Base-by-base conservation (phyloP, 106 monocot species). In the Dioscorea dumetorum region DNA sequence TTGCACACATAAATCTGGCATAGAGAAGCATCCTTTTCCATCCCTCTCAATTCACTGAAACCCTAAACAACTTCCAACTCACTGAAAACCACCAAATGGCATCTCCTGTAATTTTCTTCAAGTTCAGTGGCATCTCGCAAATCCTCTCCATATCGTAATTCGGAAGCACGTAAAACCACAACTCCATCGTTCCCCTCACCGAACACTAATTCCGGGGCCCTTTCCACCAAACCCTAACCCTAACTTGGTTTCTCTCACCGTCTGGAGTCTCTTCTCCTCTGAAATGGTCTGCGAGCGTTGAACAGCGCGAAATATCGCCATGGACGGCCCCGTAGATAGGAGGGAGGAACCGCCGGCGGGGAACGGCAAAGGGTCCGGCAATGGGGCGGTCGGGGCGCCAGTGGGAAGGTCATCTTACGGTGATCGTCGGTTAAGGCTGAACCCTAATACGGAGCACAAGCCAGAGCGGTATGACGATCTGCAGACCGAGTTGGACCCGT, bases 401-500 rank as follows among this genome's bases (percentile, higher is more conserved):
- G 31, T 62, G 67, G 53, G 20, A 53, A 22, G 72, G 54, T 34
- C 76, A 33, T 33, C 73, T 52, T 91, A 78, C 59, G 84, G 77
- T n/a, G 95, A 97, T 31, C 76, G 91, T 75, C 72, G 88, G 69
- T 70, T 97, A 34, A 58, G 95, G 72, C 67, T 97, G 60, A 86
- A 84, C 64, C 91, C 95, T 10, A 97, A 97, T 76, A 80, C 64
- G 78, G 95, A 86, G 14, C 95, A 92, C 78, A 74, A 82, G 73
- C 80, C 91, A 53, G 91, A 97, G n/a, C 63, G 66, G 58, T 92
- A 92, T 67, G 88, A 88, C 50, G 91, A 97, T 62, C 68, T 92
- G 62, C 64, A 57, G 65, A 69, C 77, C n/a, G 95, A 97, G 56
- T 82, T 84, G 71, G 86, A 82, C 32, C 86, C 95, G 0, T 66